Evolutionary conservation across 2,329 filamentous ascomycete genomes (phyloP).

Genomic region (Fusarium sp.): DNA sequence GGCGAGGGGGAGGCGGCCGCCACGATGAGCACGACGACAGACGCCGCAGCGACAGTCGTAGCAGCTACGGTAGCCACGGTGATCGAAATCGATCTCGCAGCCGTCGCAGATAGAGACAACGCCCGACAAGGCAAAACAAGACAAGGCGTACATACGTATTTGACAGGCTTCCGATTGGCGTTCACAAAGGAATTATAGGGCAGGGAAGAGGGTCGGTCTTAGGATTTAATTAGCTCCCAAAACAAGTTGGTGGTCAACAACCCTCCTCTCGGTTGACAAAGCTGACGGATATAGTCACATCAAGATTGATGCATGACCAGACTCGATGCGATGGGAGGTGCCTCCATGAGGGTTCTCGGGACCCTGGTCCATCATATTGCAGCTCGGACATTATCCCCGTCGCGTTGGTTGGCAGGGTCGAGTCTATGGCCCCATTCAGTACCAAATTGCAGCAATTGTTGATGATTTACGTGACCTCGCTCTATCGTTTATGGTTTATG

Average conservation of each 20-base stretch:
- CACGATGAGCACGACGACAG: conserved; percentile 48
- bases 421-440: conserved; percentile 13
- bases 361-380: conserved; percentile 20
- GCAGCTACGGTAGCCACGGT: conserved; percentile 57
- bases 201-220: neutral
- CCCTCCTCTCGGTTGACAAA: conserved; percentile 28
- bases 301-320: conserved; percentile 27
- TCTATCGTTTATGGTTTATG: conserved; percentile 11
- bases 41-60: conserved; percentile 60
- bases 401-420: conserved; percentile 4
- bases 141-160: conserved; percentile 6
- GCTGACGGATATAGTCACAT: conserved; percentile 38
- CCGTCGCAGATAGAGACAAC: conserved; percentile 44
- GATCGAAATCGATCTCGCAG: conserved; percentile 55
- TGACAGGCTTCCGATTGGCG: conserved; percentile 35
- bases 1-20: conserved; percentile 45
- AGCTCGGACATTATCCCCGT: conserved; percentile 27
- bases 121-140: conserved; percentile 14
- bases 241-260: conserved; percentile 37
- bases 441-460: conserved; percentile 10
- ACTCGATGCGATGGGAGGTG: conserved; percentile 16
- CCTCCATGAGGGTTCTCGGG: conserved; percentile 13
- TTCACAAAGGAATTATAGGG: conserved; percentile 21
- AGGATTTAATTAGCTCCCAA: conserved; percentile 35
- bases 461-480: conserved; percentile 22